Percentiles rank a stretch among this genome's conserved stretches.
phyloP scores from a whole-genome alignment of 495 filamentous ascomycete species.

The Hypoxylon lenormandii region DNA sequence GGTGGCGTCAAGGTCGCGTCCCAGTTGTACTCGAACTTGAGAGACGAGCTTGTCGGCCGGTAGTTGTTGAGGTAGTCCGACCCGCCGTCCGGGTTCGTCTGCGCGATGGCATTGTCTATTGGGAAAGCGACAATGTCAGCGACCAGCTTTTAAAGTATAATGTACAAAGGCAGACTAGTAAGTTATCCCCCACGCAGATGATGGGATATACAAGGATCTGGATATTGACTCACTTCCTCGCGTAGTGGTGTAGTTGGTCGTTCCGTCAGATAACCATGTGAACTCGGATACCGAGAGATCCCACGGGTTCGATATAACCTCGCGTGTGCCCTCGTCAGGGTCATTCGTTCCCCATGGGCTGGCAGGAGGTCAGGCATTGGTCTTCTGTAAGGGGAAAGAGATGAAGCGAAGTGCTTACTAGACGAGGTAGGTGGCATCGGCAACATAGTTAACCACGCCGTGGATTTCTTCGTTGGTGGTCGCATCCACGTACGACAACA shows the following conservation, averaged over 20 bases:
- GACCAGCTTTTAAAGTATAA: neutral
- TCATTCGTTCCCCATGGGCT: slow-evolving; percentile 63
- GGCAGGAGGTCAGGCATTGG: slow-evolving; percentile 30
- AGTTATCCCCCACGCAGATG: neutral
- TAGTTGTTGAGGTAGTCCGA: slow-evolving; percentile 56
- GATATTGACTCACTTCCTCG: slow-evolving; percentile 55
- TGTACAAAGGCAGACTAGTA: neutral
- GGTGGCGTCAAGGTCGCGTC: slow-evolving; percentile 49
- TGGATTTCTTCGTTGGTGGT: slow-evolving; percentile 54
- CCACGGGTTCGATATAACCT: slow-evolving; percentile 55
- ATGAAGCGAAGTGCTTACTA: slow-evolving; percentile 40
- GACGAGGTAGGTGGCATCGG: slow-evolving; percentile 62
- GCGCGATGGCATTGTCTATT: slow-evolving; percentile 61
- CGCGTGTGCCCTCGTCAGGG: slow-evolving; percentile 57
- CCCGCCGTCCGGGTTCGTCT: slow-evolving; percentile 58
- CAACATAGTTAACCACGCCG: slow-evolving; percentile 61
- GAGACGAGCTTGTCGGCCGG: slow-evolving; percentile 52
- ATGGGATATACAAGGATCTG: neutral
- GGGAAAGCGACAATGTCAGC: slow-evolving; percentile 17
- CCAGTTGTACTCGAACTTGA: slow-evolving; percentile 60
- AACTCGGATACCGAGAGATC: slow-evolving; percentile 55
- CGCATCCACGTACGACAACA: slow-evolving; percentile 64
- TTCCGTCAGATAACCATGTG: slow-evolving; percentile 59
- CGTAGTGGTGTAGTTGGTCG: slow-evolving; percentile 55
- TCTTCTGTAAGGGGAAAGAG: neutral